phyloP scores from a whole-genome alignment of 2,329 filamentous ascomycete species.

The Samsoniella hepiali region DNA sequence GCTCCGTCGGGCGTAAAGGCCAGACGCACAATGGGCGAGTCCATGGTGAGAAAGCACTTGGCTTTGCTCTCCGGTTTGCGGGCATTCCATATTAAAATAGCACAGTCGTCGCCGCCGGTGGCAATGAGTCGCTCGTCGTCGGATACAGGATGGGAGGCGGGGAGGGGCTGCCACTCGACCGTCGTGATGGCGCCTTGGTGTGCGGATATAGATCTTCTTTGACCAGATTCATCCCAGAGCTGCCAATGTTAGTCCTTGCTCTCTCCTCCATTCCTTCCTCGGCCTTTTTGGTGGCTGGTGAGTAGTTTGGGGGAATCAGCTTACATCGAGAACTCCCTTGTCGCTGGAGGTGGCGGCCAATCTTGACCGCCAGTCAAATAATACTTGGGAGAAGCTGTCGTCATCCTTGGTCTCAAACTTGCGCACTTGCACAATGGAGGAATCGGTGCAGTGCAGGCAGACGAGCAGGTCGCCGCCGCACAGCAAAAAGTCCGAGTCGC shows the following conservation, averaged over 20 bases:
- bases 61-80: conserved; percentile 52
- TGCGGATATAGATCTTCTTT: conserved; percentile 54
- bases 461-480: conserved; percentile 55
- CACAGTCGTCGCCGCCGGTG: conserved; percentile 60
- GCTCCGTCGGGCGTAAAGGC: conserved; percentile 62
- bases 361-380: conserved; percentile 53
- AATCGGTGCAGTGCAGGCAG: conserved; percentile 45
- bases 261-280: neutral
- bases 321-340: conserved; percentile 58
- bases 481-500: conserved; percentile 55
- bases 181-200: conserved; percentile 58
- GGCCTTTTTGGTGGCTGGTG: neutral
- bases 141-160: conserved; percentile 31
- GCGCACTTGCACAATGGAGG: conserved; percentile 43
- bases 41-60: conserved; percentile 60
- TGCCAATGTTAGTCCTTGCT: conserved; percentile 25
- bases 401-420: conserved; percentile 53
- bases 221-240: conserved; percentile 55
- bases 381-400: conserved; percentile 52
- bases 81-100: conserved; percentile 61
- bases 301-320: conserved; percentile 26
- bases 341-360: conserved; percentile 58
- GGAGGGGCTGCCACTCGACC: conserved; percentile 58
- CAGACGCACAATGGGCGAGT: conserved; percentile 53
- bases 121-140: conserved; percentile 57